Base-by-base conservation (phyloP, 768 basidiomycete genomes). In the Lactifluus echinatus region DNA sequence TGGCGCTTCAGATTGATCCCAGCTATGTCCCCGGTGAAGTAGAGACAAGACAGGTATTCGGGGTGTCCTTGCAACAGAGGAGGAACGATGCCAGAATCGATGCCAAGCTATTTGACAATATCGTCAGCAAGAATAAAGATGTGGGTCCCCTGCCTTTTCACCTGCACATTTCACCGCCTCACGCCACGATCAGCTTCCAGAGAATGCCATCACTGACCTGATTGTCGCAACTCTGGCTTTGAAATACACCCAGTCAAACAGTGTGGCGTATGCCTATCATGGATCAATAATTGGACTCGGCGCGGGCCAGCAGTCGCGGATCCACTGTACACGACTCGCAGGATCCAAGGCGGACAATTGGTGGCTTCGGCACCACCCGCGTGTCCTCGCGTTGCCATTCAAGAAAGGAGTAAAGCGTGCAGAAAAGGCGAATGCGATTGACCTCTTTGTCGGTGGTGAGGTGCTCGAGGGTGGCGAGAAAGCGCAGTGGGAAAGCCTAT, bases 171-270 rank as follows among this genome's bases (percentile, higher is more conserved):
- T 50, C 4, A 37, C 36, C 17, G 40, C 12, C 29, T 36, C 23
- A 58, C 39, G 33, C 11, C 29, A 42, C 19, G 8, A 39, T 4
- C 66, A 95, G 90, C 79, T 97, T 14, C 84, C 93, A 12, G 64
- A 75, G 24, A 72, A 79, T 37, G 95, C 93, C 2, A 65, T 89
- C 53, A 90, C 80, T n/a, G 96, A 98, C 70, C 76, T 99, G 57
- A 90, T 94, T 63, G 91, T 98, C 55, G 95, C 96, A 29, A 98
- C 96, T 11, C 84, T 97, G 23, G 88, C 95, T 1, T 79, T 98
- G 66, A 99, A 98, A 71, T 99, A 98, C 78, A 99, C 96, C 1
- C 96, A 98, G 70, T 99, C 96, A 49, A 98, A 99, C 79, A 94
- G 91, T 61, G 96, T 99, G 51, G 87, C 95, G 29, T 99, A 96